Evolutionary conservation across 768 basidiomycete genomes (phyloP).

Genomic region (Leccinum imitatum): DNA sequence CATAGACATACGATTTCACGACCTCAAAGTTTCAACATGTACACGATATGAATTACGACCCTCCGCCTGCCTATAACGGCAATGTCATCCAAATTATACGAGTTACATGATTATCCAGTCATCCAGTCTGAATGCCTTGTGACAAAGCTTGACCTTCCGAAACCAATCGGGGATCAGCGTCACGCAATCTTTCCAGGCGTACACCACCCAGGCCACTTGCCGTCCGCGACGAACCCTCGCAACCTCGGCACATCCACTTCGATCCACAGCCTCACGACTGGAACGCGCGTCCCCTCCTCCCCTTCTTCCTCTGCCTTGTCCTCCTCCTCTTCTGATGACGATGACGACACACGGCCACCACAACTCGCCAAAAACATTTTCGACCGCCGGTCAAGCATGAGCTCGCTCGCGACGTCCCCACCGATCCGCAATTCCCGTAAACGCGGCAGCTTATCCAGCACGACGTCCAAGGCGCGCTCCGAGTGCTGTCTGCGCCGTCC

Average conservation of each 20-base stretch:
- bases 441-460: constrained; percentile 18
- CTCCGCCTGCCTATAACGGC: not conserved
- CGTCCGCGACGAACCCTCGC: constrained; percentile 20
- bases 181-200: constrained; percentile 11
- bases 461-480: no score
- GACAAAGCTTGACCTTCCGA: not conserved
- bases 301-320: not conserved
- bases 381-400: constrained; percentile 23
- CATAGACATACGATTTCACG: not conserved
- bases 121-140: not conserved
- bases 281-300: constrained; percentile 3
- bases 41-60: constrained; percentile 7
- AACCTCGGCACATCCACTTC: constrained; percentile 22
- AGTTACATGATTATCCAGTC: not conserved
- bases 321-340: not conserved
- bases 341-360: not conserved
- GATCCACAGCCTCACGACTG: constrained; percentile 19
- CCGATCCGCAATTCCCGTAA: constrained; percentile 18
- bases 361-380: constrained; percentile 14
- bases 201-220: constrained; percentile 23
- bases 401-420: constrained; percentile 26
- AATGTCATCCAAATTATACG: not conserved
- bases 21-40: not conserved
- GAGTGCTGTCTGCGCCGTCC: no score
- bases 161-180: not conserved